Conservation (phyloP, 2,329 filamentous ascomycete species). For the Stagonosporopsis vannaccii region DNA sequence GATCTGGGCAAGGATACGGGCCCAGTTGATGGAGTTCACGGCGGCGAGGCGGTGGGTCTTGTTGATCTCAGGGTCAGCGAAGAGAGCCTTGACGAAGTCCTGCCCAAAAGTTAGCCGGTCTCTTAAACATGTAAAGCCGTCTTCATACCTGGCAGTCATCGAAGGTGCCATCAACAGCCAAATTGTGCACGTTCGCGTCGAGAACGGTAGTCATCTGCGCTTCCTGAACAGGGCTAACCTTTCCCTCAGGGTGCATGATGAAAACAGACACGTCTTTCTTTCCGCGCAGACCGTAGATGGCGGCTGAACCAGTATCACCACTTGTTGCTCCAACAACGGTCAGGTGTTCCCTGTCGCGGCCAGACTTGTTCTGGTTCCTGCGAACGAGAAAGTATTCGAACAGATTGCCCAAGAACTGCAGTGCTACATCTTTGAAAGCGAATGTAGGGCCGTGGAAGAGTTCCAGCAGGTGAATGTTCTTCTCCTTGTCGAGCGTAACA, state of each 20-base stretch:
- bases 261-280: conserved; percentile 98
- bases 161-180: conserved; percentile 88
- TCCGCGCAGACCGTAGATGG: conserved; percentile 91
- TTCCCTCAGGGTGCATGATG: conserved; percentile 91
- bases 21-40: conserved; percentile 97
- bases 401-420: conserved; percentile 95
- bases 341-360: conserved; percentile 64
- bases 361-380: conserved; percentile 73
- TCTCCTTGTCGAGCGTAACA: conserved; percentile 72
- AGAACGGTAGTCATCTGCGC: conserved; percentile 96
- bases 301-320: conserved; percentile 81
- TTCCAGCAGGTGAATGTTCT: conserved; percentile 85
- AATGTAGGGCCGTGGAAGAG: conserved; percentile 96
- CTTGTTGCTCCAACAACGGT: conserved; percentile 53
- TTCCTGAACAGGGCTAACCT: conserved; percentile 90
- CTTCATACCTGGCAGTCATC: conserved; percentile 83
- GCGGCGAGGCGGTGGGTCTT: conserved; percentile 82
- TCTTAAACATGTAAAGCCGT: background rate
- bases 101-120: conserved; percentile 47
- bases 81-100: conserved; percentile 94
- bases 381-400: conserved; percentile 87
- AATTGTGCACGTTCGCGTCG: conserved; percentile 90
- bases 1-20: conserved; percentile 93
- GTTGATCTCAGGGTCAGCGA: conserved; percentile 86
- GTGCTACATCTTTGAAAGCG: conserved; percentile 89